A percentile compares a stretch with the other conserved stretches of the same genome.
These are phyloP conservation scores for Cercospora sp. DNA, from an alignment of 2,329 filamentous ascomycete species.

Conservation along the genomic window DNA sequence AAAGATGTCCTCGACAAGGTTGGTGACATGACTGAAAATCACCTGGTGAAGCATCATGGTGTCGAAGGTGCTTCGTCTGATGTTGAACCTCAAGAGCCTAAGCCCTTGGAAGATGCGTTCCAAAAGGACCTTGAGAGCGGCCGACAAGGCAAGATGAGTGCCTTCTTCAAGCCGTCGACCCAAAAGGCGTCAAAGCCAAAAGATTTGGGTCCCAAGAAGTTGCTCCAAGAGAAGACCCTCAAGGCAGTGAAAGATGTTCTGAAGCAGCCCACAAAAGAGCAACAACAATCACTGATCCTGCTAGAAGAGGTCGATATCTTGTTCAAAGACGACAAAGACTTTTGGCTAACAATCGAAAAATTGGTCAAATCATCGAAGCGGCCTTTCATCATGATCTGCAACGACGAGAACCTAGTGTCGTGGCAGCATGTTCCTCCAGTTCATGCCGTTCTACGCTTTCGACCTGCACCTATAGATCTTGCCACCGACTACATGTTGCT, in stretches of 20 bases:
- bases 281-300: conserved; percentile 92
- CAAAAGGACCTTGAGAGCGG: conserved; percentile 63
- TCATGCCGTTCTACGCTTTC: conserved; percentile 80
- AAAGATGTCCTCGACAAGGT: conserved; percentile 89
- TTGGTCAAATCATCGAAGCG: conserved; percentile 83
- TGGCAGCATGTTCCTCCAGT: conserved; percentile 66
- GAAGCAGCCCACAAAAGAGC: conserved; percentile 48
- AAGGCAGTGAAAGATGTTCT: conserved; percentile 31
- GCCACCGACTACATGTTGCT: conserved; percentile 79
- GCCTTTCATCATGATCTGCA: conserved; percentile 94
- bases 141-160: conserved; percentile 75
- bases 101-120: conserved; percentile 47
- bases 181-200: conserved; percentile 42
- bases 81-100: conserved; percentile 39
- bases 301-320: conserved; percentile 92
- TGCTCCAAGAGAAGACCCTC: conserved; percentile 28
- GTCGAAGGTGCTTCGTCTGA: conserved; percentile 28
- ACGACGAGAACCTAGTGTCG: conserved; percentile 81
- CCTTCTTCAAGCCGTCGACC: conserved; percentile 66
- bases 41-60: conserved; percentile 67
- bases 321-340: conserved; percentile 93
- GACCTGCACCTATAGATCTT: conserved; percentile 63
- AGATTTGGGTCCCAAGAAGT: conserved; percentile 37
- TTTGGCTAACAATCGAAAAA: conserved; percentile 79
- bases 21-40: conserved; percentile 95